phyloP scores from a whole-genome alignment of 176 grass and related monocot species.

The Hyparrhenia diplandra region DNA sequence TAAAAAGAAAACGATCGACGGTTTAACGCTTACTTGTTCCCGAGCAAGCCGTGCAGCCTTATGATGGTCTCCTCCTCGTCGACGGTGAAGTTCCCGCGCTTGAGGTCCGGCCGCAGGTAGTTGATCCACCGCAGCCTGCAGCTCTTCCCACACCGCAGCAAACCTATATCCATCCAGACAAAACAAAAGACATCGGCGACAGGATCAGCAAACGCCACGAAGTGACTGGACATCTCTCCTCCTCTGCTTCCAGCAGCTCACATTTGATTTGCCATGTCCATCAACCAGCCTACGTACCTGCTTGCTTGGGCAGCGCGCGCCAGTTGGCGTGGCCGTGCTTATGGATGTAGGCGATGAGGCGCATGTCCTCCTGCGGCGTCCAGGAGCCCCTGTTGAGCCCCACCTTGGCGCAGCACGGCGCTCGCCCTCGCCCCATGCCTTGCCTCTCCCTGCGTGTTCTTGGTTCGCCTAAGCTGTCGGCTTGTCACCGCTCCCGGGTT shows the following conservation, averaged over 20 bases:
- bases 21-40: conserved; percentile 65
- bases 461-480: not conserved
- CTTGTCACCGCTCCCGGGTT: not conserved
- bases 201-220: not conserved
- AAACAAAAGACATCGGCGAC: not conserved
- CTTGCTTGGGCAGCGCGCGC: conserved; percentile 82
- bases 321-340: conserved; percentile 86
- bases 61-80: conserved; percentile 83
- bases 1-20: no score
- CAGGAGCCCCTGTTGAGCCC: conserved; percentile 86
- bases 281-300: conserved; percentile 43
- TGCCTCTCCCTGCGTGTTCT: not conserved
- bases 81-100: conserved; percentile 79
- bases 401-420: conserved; percentile 87
- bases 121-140: conserved; percentile 92
- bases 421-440: conserved; percentile 66
- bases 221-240: not conserved
- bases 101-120: conserved; percentile 89
- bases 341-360: conserved; percentile 72
- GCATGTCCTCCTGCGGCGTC: conserved; percentile 84
- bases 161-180: conserved; percentile 21
- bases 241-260: not conserved
- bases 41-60: conserved; percentile 62
- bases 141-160: conserved; percentile 94
- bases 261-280: not conserved